These are phyloP conservation scores for Cladosporium velox DNA, from an alignment of 2,329 filamentous ascomycete species.

Conservation along the genomic window DNA sequence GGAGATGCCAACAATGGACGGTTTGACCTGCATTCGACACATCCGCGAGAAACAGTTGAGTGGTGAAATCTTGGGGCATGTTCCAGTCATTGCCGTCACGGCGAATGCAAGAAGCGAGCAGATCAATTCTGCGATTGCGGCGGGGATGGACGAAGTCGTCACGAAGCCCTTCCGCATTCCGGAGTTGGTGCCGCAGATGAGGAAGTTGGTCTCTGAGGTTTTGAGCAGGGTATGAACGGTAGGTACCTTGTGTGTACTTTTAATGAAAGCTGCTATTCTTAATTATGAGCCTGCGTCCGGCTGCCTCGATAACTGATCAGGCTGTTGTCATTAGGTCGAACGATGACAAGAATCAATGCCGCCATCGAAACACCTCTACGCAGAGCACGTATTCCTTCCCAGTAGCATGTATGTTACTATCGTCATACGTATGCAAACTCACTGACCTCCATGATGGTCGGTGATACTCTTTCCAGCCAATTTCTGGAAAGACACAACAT, in stretches of 20 bases:
- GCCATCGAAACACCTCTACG: not conserved
- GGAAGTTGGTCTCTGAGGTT: constrained; percentile 31
- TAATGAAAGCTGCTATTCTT: not conserved
- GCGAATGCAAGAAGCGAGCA: constrained; percentile 75
- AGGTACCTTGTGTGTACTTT: not conserved
- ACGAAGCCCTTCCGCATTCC: constrained; percentile 68
- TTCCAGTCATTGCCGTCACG: constrained; percentile 75
- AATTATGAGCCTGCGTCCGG: not conserved
- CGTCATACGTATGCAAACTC: not conserved
- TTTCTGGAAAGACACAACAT: not conserved
- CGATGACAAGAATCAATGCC: not conserved
- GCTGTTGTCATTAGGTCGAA: not conserved
- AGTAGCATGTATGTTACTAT: not conserved
- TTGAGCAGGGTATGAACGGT: constrained; percentile 5
- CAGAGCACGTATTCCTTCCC: not conserved
- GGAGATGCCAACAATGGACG: constrained; percentile 82
- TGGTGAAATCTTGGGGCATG: constrained; percentile 61
- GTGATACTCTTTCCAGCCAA: not conserved
- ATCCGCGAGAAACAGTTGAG: constrained; percentile 67
- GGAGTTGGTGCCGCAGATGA: constrained; percentile 39
- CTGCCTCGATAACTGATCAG: not conserved
- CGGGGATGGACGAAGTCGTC: constrained; percentile 76
- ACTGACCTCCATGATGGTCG: not conserved
- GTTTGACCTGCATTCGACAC: constrained; percentile 66
- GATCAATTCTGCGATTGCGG: constrained; percentile 66